These are phyloP conservation scores for Xerocomellus amylosporus DNA, from an alignment of 768 basidiomycete species.

Conservation along the genomic window DNA sequence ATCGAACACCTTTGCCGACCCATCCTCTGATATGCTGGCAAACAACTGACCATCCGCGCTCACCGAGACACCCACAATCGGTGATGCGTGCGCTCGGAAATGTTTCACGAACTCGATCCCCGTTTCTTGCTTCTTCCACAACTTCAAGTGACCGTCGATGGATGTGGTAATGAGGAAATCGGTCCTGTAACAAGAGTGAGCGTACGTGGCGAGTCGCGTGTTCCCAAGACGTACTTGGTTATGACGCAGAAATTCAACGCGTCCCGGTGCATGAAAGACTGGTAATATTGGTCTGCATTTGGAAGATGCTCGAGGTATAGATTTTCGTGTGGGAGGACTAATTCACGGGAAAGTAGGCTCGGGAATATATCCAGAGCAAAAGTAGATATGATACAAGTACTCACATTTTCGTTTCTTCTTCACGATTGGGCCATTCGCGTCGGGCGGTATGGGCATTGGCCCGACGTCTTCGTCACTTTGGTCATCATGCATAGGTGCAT, in stretches of 20 bases:
- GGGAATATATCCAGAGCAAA: not conserved
- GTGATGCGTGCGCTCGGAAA: constrained; percentile 86
- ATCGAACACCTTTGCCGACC: constrained; percentile 93
- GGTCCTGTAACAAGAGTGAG: constrained; percentile 53
- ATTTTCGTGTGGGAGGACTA: constrained; percentile 91
- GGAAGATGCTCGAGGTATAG: constrained; percentile 93
- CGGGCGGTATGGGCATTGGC: constrained; percentile 75
- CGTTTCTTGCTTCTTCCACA: constrained; percentile 98
- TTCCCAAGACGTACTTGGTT: constrained; percentile 62
- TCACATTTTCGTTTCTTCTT: constrained; percentile 87
- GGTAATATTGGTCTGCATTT: constrained; percentile 88
- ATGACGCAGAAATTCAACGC: constrained; percentile 84
- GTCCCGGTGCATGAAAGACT: constrained; percentile 98
- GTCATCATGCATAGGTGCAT: constrained; percentile 30
- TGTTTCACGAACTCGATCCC: constrained; percentile 99
- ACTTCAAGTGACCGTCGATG: constrained; percentile 89
- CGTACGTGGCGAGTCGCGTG: not conserved
- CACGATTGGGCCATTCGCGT: constrained; percentile 29
- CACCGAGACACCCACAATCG: constrained; percentile 76
- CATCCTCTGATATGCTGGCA: constrained; percentile 89
- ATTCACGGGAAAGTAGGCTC: constrained; percentile 17
- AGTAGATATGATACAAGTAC: constrained; percentile 23
- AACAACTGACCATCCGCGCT: constrained; percentile 91
- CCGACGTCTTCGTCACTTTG: constrained; percentile 78
- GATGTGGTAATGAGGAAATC: constrained; percentile 94